Percentiles rank a stretch among this genome's conserved stretches.
Conservation (phyloP, 163 green algal genomes). For the Chloromonas sp. region DNA sequence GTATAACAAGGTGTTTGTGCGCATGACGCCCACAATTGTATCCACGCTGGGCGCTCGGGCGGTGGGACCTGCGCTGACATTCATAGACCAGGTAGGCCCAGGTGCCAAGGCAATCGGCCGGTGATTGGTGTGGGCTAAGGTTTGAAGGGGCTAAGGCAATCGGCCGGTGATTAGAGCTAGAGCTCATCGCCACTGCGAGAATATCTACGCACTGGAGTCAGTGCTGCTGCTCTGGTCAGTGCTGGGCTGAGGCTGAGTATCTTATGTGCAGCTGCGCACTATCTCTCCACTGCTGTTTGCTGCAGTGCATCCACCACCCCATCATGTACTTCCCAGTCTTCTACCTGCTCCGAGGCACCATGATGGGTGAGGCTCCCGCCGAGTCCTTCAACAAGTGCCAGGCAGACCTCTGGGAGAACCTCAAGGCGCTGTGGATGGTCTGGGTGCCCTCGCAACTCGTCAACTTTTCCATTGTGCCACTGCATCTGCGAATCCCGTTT, state of each 20-base stretch:
- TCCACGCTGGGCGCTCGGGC: constrained; percentile 32
- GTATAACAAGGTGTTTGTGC: constrained; percentile 43
- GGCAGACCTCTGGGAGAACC: constrained; percentile 57
- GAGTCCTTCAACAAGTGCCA: constrained; percentile 43
- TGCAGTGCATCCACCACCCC: constrained; percentile 47
- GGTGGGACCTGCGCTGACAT: neutral
- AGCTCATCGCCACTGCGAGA: no score
- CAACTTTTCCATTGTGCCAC: constrained; percentile 75
- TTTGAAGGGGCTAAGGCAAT: no score
- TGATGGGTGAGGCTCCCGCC: constrained; percentile 35
- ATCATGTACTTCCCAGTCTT: constrained; percentile 74
- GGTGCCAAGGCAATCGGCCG: no score
- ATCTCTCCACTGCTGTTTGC: neutral
- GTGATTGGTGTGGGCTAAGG: no score
- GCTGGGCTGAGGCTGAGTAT: neutral
- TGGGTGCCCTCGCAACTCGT: constrained; percentile 65
- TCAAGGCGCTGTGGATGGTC: constrained; percentile 63
- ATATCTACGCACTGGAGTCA: no score
- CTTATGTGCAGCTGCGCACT: neutral
- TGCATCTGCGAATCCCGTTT: constrained; percentile 71
- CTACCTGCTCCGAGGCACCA: constrained; percentile 54
- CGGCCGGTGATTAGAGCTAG: no score
- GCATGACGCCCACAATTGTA: constrained; percentile 56
- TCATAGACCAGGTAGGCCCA: constrained; percentile 1
- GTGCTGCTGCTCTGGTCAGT: no score